These are phyloP conservation scores for Acacia melanoxylon DNA, from an alignment of 306 rosid species.

Conservation along the genomic window DNA sequence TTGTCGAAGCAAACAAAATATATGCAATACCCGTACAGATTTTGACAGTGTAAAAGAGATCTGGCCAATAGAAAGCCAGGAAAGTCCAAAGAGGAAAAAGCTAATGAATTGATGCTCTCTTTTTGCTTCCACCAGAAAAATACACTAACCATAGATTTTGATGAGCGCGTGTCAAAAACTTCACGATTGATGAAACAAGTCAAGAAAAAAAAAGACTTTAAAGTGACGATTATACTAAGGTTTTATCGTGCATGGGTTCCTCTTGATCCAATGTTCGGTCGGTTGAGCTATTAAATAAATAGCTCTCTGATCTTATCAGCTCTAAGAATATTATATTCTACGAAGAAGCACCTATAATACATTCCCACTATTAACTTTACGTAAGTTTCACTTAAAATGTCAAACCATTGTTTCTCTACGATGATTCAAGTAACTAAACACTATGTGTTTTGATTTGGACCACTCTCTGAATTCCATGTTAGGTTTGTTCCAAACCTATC, in stretches of 20 bases:
- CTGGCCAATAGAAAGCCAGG: constrained; percentile 32
- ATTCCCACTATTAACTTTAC: not conserved
- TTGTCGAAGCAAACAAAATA: constrained; percentile 7
- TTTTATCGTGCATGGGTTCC: constrained; percentile 28
- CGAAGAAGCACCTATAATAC: not conserved
- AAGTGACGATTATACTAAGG: constrained; percentile 23
- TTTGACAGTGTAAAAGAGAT: constrained; percentile 20
- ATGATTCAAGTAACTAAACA: not conserved
- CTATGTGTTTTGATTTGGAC: not conserved
- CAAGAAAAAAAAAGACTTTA: constrained; percentile 36
- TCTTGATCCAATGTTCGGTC: constrained; percentile 15
- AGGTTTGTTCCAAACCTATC: not conserved
- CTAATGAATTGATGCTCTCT: constrained; percentile 22
- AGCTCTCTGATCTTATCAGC: not conserved
- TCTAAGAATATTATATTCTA: constrained; percentile 4
- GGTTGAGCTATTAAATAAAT: constrained; percentile 27
- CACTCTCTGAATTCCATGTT: not conserved
- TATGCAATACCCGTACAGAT: constrained; percentile 16
- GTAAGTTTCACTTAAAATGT: not conserved
- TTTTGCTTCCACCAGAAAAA: constrained; percentile 30
- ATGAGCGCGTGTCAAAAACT: constrained; percentile 30
- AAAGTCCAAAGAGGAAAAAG: constrained; percentile 8
- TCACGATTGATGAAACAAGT: constrained; percentile 34
- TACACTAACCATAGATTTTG: constrained; percentile 20
- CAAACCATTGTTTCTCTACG: constrained; percentile 9